These are phyloP conservation scores for Tolypocladium pustulatum DNA, from an alignment of 2,329 filamentous ascomycete species.

Conservation along the genomic window DNA sequence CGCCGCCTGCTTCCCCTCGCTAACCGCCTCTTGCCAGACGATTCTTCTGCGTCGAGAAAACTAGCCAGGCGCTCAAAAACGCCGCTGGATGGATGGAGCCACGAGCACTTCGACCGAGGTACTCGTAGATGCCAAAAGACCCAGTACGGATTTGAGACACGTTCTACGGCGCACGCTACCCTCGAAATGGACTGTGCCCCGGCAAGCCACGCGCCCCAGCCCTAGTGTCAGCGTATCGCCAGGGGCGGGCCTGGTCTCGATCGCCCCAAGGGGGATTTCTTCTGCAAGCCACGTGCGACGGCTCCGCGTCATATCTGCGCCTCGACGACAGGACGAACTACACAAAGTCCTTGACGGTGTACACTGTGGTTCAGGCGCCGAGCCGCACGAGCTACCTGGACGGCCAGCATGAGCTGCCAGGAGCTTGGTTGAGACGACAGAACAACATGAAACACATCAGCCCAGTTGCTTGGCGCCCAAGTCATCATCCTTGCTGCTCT, in stretches of 20 bases:
- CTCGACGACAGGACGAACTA: neutral
- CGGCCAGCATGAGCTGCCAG: too few species aligned
- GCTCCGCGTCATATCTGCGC: neutral
- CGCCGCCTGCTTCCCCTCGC: neutral
- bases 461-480: neutral
- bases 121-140: neutral
- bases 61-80: neutral
- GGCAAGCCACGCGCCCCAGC: neutral
- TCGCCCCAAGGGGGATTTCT: neutral
- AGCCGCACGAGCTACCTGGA: neutral
- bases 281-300: neutral
- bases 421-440: neutral
- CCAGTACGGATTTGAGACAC: neutral
- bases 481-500: neutral
- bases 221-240: neutral
- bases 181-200: neutral
- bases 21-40: neutral
- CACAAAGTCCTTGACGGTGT: too few species aligned
- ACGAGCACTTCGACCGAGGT: neutral
- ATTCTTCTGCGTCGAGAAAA: neutral
- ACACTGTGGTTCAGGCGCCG: neutral
- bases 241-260: neutral
- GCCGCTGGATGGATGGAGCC: neutral
- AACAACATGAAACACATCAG: neutral
- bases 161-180: neutral